Evolutionary conservation across 2,329 filamentous ascomycete genomes (phyloP).

Genomic region (Aspergillus sp.): DNA sequence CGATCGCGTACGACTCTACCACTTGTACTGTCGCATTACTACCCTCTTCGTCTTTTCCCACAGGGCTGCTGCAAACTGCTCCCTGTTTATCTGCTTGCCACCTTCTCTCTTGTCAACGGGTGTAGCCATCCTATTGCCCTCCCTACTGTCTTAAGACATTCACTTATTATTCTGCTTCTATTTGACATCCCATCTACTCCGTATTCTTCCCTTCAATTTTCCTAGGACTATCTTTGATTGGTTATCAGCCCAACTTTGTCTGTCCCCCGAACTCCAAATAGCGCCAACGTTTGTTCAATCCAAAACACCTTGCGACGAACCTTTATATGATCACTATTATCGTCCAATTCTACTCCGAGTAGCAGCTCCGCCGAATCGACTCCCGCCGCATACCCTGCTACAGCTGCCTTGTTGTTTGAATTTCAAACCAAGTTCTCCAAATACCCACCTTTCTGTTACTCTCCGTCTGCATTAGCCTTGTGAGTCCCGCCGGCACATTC

Average conservation of each 20-base stretch:
- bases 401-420: conserved; percentile 8
- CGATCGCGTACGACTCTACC: conserved; percentile 1
- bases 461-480: conserved; percentile 9
- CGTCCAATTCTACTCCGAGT: conserved; percentile 2
- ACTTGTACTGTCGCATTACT: background rate
- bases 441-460: conserved; percentile 11
- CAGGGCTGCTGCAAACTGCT: conserved; percentile 11
- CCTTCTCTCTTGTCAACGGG: conserved; percentile 10
- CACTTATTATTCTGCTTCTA: conserved; percentile 7
- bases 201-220: conserved; percentile 3
- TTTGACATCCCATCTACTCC: background rate
- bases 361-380: conserved; percentile 7
- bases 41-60: conserved; percentile 3
- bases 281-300: conserved; percentile 4
- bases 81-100: conserved; percentile 12
- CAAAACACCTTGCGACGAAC: conserved; percentile 7
- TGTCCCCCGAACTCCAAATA: background rate
- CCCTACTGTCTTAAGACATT: conserved; percentile 2
- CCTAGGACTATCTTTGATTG: background rate
- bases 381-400: conserved; percentile 5
- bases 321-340: conserved; percentile 9
- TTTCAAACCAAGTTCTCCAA: conserved; percentile 8
- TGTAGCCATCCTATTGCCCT: conserved; percentile 6
- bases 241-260: background rate
- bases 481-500: conserved; percentile 6